phyloP scores from a whole-genome alignment of 2,329 filamentous ascomycete species.

The Stemphylium lycopersici region DNA sequence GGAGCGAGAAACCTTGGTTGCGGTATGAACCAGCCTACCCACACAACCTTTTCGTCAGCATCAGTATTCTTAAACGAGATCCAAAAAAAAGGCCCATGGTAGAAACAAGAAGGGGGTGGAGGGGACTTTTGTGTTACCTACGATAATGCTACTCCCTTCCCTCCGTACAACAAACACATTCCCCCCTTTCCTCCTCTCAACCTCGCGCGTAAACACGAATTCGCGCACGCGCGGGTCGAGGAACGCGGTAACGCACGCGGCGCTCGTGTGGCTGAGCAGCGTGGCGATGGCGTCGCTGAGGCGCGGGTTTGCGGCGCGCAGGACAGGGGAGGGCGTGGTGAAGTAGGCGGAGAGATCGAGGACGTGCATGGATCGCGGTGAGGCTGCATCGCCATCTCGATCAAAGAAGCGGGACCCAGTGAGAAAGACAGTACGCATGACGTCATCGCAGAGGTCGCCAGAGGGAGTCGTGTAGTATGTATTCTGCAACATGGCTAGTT shows the following conservation, averaged over 20 bases:
- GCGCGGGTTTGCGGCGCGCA: conserved; percentile 13
- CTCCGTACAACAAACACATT: conserved; percentile 13
- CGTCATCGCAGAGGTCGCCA: conserved; percentile 12
- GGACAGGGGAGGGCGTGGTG: not conserved
- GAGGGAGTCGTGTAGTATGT: conserved; percentile 9
- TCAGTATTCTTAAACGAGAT: too few species aligned
- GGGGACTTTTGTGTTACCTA: too few species aligned
- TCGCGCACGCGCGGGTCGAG: conserved; percentile 13
- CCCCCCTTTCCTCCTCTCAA: conserved; percentile 3
- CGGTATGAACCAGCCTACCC: conserved; percentile 19
- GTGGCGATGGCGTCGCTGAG: conserved; percentile 26
- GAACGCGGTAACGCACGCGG: conserved; percentile 18
- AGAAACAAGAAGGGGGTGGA: too few species aligned
- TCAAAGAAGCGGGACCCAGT: not conserved
- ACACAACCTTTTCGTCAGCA: too few species aligned
- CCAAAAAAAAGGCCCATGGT: too few species aligned
- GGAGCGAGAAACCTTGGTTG: conserved; percentile 21
- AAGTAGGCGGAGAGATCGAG: conserved; percentile 14
- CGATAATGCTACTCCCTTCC: conserved; percentile 11
- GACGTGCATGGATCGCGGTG: conserved; percentile 15
- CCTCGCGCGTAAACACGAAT: conserved; percentile 22
- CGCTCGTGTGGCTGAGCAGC: conserved; percentile 17
- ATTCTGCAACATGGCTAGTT: conserved; percentile 2
- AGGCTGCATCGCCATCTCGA: not conserved
- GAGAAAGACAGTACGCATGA: conserved; percentile 3